Conservation (phyloP, 1,139 yeast species). For the Geotrichum carabidarum region DNA sequence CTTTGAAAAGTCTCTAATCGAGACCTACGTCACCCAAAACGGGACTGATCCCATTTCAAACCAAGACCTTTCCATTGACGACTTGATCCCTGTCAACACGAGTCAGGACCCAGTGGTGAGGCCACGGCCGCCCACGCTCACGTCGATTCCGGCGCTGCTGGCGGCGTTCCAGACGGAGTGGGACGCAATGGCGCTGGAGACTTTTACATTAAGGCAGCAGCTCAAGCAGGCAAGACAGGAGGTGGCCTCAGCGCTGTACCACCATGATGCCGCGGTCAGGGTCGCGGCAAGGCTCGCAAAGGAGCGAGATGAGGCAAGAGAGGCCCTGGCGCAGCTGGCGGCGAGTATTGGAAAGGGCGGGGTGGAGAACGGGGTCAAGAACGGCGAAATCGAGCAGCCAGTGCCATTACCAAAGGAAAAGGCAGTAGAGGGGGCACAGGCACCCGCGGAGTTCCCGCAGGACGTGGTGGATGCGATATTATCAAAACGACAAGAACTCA, state of each 20-base stretch:
- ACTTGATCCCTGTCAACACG: conserved; percentile 49
- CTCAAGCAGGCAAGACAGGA: conserved; percentile 63
- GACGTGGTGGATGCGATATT: conserved; percentile 18
- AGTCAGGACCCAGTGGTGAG: conserved; percentile 37
- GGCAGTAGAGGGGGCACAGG: not conserved
- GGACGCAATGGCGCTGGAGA: conserved; percentile 82
- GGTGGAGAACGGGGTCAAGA: conserved; percentile 3
- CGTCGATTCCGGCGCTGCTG: conserved; percentile 74
- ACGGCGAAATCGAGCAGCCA: conserved; percentile 16
- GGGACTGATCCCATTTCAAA: conserved; percentile 74
- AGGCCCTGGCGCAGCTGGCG: conserved; percentile 49
- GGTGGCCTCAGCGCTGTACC: conserved; percentile 69
- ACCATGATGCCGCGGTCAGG: conserved; percentile 83
- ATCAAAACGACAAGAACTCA: conserved; percentile 23
- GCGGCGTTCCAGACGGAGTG: conserved; percentile 79
- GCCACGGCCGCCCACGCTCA: conserved; percentile 49
- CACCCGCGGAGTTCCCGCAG: not conserved
- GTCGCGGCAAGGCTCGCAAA: conserved; percentile 71
- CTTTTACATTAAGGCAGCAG: conserved; percentile 70
- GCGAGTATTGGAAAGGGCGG: conserved; percentile 27
- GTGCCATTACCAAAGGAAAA: conserved; percentile 19
- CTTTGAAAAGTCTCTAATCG: conserved; percentile 61
- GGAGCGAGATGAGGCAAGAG: conserved; percentile 69
- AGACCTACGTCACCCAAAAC: conserved; percentile 56
- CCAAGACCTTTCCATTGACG: conserved; percentile 54